These are phyloP conservation scores for Alternaria postmessia DNA, from an alignment of 2,329 filamentous ascomycete genomes.

Conservation along the genomic window DNA sequence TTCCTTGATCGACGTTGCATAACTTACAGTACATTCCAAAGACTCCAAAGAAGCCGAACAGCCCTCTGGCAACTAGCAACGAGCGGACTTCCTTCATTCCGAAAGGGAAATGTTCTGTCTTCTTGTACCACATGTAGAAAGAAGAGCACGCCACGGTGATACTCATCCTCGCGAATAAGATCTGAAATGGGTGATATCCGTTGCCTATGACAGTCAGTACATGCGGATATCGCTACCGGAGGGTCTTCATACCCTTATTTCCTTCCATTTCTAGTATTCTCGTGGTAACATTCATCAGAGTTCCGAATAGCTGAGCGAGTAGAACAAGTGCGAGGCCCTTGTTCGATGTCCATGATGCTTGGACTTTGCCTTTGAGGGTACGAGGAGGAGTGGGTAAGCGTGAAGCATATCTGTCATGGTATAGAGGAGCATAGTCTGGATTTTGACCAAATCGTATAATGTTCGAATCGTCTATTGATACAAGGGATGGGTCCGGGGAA, in stretches of 20 bases:
- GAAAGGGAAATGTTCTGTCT: constrained; percentile 73
- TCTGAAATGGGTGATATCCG: constrained; percentile 78
- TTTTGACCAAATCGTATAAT: constrained; percentile 38
- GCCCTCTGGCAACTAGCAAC: constrained; percentile 72
- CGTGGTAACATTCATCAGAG: constrained; percentile 84
- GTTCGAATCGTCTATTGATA: constrained; percentile 47
- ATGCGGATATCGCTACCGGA: rapidly evolving
- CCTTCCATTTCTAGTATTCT: constrained; percentile 75
- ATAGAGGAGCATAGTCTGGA: constrained; percentile 26
- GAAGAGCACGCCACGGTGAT: constrained; percentile 74
- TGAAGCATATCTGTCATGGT: constrained; percentile 30
- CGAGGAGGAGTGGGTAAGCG: constrained; percentile 32
- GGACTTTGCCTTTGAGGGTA: constrained; percentile 30
- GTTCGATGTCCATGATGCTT: constrained; percentile 68
- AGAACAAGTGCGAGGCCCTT: constrained; percentile 78
- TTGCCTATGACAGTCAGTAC: constrained; percentile 51
- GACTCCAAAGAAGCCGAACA: constrained; percentile 77
- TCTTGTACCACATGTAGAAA: constrained; percentile 76
- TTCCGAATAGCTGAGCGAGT: constrained; percentile 79
- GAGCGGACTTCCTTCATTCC: constrained; percentile 72
- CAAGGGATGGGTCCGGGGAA: constrained; percentile 44
- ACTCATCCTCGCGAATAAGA: constrained; percentile 81
- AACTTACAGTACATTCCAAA: constrained; percentile 74
- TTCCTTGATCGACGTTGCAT: constrained; percentile 39
- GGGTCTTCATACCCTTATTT: constrained; percentile 59